These are phyloP conservation scores for Fonsecaea erecta DNA, from an alignment of 2,329 filamentous ascomycete species.

Conservation along the genomic window DNA sequence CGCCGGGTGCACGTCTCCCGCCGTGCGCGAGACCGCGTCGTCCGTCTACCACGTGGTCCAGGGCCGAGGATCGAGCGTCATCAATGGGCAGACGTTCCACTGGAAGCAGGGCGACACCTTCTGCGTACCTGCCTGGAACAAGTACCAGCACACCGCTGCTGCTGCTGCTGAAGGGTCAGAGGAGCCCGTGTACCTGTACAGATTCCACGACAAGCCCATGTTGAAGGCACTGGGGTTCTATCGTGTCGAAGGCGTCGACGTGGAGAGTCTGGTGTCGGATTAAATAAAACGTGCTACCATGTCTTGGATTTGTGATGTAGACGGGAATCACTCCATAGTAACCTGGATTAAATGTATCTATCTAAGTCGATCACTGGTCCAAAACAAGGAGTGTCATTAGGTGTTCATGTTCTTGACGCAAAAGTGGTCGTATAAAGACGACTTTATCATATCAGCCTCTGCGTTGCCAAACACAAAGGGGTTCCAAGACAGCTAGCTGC, in stretches of 20 bases:
- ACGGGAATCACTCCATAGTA: background rate
- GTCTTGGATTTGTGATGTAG: background rate
- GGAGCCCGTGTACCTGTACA: constrained; percentile 51
- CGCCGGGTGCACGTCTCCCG: constrained; percentile 45
- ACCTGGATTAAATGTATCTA: background rate
- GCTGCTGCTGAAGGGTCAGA: constrained; percentile 42
- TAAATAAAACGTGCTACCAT: constrained; percentile 9
- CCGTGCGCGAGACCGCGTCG: constrained; percentile 56
- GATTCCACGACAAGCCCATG: constrained; percentile 63
- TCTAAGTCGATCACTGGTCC: background rate
- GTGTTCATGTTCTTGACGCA: background rate
- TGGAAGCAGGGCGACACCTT: constrained; percentile 58
- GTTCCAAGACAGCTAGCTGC: background rate
- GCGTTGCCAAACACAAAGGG: background rate
- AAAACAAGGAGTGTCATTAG: background rate
- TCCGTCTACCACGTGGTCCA: constrained; percentile 60
- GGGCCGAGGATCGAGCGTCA: constrained; percentile 47
- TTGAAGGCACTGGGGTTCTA: constrained; percentile 58
- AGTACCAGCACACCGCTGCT: constrained; percentile 54
- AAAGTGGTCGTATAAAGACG: background rate
- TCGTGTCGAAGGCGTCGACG: constrained; percentile 47
- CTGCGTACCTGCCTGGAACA: constrained; percentile 59
- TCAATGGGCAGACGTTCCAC: constrained; percentile 44
- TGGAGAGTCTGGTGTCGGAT: constrained; percentile 47
- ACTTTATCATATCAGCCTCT: background rate